A percentile compares a stretch with the other conserved stretches of the same genome.
phyloP scores from a whole-genome alignment of 148 eudicot species.

The Pharnaceum exiguum region DNA sequence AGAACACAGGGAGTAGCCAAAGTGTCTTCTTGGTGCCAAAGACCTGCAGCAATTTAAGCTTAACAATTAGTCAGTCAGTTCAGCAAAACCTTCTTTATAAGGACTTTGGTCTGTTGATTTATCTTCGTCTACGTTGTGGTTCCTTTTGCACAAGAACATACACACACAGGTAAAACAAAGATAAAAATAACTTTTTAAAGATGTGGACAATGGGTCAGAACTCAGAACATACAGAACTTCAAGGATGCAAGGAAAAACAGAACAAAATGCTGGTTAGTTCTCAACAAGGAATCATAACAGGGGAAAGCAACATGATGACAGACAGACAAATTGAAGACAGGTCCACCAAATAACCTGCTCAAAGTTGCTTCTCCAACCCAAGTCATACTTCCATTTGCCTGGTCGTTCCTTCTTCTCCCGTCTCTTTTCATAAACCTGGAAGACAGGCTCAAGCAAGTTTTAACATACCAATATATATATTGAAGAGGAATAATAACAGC shows the following conservation, averaged over 20 bases:
- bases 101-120: background rate
- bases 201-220: too few relatives aligned
- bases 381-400: constrained; percentile 77
- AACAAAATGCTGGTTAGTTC: too few relatives aligned
- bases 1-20: constrained; percentile 72
- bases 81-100: background rate
- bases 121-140: too few relatives aligned
- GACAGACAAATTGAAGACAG: background rate
- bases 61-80: background rate
- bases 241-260: too few relatives aligned
- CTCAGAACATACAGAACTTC: too few relatives aligned
- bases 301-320: background rate
- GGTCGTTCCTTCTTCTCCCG: constrained; percentile 75
- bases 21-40: constrained; percentile 69
- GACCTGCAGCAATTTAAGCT: constrained; percentile 38
- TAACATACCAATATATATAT: background rate
- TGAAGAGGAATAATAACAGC: too few relatives aligned
- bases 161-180: too few relatives aligned
- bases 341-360: constrained; percentile 52
- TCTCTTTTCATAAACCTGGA: constrained; percentile 85
- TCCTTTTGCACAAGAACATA: too few relatives aligned
- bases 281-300: too few relatives aligned
- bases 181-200: background rate
- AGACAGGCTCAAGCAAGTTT: constrained; percentile 3
- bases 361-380: constrained; percentile 68